Evolutionary conservation across 1,284 basidiomycete genomes (phyloP), one percentile per base, ranked within the genome.

Genomic region (Trichosporon coremiiforme): DNA sequence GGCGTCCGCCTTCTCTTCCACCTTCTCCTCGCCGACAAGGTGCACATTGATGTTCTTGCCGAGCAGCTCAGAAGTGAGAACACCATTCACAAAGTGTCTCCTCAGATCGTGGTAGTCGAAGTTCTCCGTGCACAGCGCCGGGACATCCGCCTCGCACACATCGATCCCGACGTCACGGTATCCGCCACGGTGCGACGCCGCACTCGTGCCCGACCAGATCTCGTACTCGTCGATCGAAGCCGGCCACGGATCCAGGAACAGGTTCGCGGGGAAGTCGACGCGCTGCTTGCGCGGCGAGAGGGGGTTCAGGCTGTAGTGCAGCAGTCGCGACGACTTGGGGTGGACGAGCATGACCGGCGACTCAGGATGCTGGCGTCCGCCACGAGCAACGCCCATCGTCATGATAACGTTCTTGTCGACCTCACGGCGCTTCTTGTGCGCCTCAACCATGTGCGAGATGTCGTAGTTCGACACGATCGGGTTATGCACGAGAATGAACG

Each of bases 91-190:
- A 79, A 99, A 98, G 83, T 99, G 94, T 74, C 89, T 86, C 68
- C 95, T 89, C 72, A 98, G 87, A 82, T 95, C 92, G 64, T 91
- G 90, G 80, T 97, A 99, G 84, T 99, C 97, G 81, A 99, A 99
- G 84, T 99, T 99, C 83, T 99, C 97, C 77, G 97, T 95, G 85
- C 98, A 99, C 4, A 98, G 84, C 0, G 95, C 96, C 0, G 94
- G 95, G 22, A 98, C 84, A 71, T 86, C 85, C 20, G 83, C 81
- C 67, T 83, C 83, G 78, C 86, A 87, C 38, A 87, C 83, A 70
- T 86, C 85, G 64, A 86, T 79, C 9, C 85, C 85, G 38, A 86
- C 77, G 62, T 84, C 83, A 17, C 82, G 73, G 71, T 82, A 83
- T 17, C 82, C 80, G 0, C 76, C 78, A 20, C 73, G 71, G 15